Conservation (phyloP, 2,329 filamentous ascomycete genomes). For the Xylaria sp. region DNA sequence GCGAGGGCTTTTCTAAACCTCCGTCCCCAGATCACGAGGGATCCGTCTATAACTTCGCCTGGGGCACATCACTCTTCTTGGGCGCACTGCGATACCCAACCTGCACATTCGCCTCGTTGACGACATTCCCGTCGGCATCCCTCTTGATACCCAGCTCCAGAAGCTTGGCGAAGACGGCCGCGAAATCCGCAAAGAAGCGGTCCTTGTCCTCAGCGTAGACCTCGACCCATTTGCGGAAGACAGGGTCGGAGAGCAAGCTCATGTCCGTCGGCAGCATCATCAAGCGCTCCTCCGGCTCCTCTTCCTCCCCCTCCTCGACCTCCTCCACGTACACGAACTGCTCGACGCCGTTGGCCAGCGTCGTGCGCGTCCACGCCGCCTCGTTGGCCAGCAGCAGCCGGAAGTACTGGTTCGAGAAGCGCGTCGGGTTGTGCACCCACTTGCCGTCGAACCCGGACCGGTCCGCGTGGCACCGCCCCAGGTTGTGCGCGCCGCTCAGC, state of each 20-base stretch:
- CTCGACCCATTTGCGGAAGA: slow-evolving; percentile 62
- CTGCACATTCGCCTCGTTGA: slow-evolving; percentile 61
- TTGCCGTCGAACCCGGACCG: slow-evolving; percentile 44
- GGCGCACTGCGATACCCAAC: slow-evolving; percentile 46
- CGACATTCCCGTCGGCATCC: slow-evolving; percentile 57
- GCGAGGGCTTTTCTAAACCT: neutral
- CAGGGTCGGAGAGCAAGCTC: slow-evolving; percentile 58
- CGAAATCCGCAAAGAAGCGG: slow-evolving; percentile 65
- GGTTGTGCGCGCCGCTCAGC: slow-evolving; percentile 79
- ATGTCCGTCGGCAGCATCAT: slow-evolving; percentile 73
- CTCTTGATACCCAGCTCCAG: slow-evolving; percentile 64
- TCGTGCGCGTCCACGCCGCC: slow-evolving; percentile 41
- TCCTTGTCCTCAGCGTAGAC: slow-evolving; percentile 66
- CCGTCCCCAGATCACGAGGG: neutral
- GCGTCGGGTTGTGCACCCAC: slow-evolving; percentile 46
- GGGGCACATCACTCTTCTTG: slow-evolving; percentile 41
- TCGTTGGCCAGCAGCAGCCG: slow-evolving; percentile 42
- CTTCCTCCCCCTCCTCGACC: slow-evolving; percentile 56
- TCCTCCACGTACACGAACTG: slow-evolving; percentile 65
- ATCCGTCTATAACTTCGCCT: slow-evolving; percentile 44
- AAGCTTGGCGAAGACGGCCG: slow-evolving; percentile 63
- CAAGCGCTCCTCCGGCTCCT: slow-evolving; percentile 58
- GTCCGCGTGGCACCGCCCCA: slow-evolving; percentile 70
- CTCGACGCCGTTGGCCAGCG: slow-evolving; percentile 38
- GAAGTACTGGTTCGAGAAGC: slow-evolving; percentile 48